Base-by-base conservation (phyloP, 768 basidiomycete genomes). In the Dentipellis fragilis region DNA sequence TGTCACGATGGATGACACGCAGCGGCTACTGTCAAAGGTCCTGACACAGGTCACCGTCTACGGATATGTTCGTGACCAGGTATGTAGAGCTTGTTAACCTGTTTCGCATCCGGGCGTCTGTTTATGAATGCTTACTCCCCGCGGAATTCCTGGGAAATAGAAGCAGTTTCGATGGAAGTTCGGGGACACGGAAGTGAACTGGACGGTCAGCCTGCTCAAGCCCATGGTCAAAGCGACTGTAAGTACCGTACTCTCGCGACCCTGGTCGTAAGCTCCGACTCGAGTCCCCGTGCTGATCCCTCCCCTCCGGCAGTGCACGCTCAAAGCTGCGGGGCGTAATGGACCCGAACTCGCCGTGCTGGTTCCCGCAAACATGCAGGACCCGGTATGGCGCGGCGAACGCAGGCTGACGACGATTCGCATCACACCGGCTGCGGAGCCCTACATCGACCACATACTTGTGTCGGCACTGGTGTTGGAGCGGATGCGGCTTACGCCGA, bases 391-490 rank as follows among this genome's bases (percentile, higher is more conserved):
- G 12, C n/a, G 9, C 42, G 42, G 17, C n/a, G 42, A 45, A 9
- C 8, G n/a, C n/a, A 17, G 4, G 39, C 12, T 42, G 40, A 42
- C 14, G 14, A 16, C 39, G n/a, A 42, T 16, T 16, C 16, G 1
- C 4, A 14, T 14, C 16, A 42, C 14, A 2, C 46, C 29, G 7
- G 17, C 36, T 19, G 21, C 10, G 10, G 36, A 48, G 22, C 45
- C 42, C 12, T 40, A 39, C 12, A 49, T 51, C 34, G 49, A 49
- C n/a, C 42, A 57, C 16, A 46, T 49, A 22, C 52, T 59, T n/a
- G 16, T 54, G 54, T 54, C 40, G 50, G 59, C 59, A 38, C 51
- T 58, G 42, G 56, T 58, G 39, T 38, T 59, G 16, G 42, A 19
- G 10, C 14, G 16, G n/a, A 45, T 17, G 14, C 42, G 42, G n/a